phyloP scores from a whole-genome alignment of 805 yeast genomes.

The Lipomyces sp. region DNA sequence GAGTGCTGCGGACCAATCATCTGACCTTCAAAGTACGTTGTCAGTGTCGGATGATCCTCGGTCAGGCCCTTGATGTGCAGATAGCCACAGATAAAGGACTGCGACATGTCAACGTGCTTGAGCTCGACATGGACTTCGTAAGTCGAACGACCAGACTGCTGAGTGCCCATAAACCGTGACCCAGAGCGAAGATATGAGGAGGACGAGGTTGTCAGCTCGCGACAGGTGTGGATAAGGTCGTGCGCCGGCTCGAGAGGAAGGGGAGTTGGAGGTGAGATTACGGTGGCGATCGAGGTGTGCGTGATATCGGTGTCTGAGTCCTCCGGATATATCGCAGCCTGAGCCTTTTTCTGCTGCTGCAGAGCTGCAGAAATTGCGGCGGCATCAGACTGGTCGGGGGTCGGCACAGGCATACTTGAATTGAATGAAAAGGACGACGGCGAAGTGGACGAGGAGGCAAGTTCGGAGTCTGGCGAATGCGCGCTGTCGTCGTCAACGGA shows the following conservation, averaged over 20 bases:
- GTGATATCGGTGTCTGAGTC: background rate
- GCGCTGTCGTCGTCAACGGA: too few relatives aligned
- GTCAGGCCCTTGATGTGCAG: constrained; percentile 62
- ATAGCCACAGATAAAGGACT: constrained; percentile 56
- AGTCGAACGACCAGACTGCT: constrained; percentile 61
- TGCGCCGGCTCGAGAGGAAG: constrained; percentile 16
- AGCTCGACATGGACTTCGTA: constrained; percentile 69
- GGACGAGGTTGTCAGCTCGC: constrained; percentile 17
- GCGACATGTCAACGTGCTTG: constrained; percentile 60
- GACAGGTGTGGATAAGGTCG: constrained; percentile 10
- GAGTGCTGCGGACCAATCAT: constrained; percentile 59
- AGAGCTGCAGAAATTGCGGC: background rate
- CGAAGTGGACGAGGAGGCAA: background rate
- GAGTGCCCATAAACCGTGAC: constrained; percentile 61
- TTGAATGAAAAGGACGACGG: background rate
- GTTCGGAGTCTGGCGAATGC: background rate
- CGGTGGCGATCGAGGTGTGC: background rate
- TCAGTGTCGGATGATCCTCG: constrained; percentile 56
- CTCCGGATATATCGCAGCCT: background rate
- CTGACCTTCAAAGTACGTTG: constrained; percentile 72
- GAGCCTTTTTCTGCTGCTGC: background rate
- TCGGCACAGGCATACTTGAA: background rate
- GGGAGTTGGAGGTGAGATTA: constrained; percentile 20
- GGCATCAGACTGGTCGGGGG: too few relatives aligned
- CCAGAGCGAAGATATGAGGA: constrained; percentile 58